These are phyloP conservation scores for Kernera saxatilis DNA, from an alignment of 345 rosid species.

Conservation along the genomic window DNA sequence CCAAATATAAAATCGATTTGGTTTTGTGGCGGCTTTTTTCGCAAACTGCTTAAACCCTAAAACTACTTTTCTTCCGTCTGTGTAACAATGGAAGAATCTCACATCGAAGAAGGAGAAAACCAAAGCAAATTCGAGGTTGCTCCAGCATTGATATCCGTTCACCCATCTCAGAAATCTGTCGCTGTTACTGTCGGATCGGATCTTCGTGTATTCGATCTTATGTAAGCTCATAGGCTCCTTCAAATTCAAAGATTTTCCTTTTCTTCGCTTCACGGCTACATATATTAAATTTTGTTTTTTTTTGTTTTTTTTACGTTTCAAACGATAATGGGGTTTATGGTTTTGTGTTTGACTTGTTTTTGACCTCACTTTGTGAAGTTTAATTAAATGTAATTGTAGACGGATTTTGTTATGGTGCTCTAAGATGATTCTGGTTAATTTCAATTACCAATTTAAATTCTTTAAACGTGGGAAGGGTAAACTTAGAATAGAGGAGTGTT, in stretches of 20 bases:
- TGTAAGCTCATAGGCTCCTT: slow-evolving; percentile 33
- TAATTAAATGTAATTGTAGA: neutral
- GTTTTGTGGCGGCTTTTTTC: neutral
- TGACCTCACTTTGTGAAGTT: neutral
- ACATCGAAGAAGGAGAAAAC: slow-evolving; percentile 48
- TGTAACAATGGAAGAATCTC: slow-evolving; percentile 43
- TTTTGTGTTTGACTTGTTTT: neutral
- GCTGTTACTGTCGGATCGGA: slow-evolving; percentile 75
- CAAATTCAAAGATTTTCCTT: neutral
- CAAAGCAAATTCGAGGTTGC: slow-evolving; percentile 59
- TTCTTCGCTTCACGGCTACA: neutral
- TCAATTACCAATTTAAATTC: neutral
- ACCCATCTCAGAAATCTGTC: slow-evolving; percentile 64
- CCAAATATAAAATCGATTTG: neutral
- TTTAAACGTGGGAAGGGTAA: no score
- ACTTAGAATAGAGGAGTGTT: neutral
- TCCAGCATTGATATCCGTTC: slow-evolving; percentile 69
- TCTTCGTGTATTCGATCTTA: slow-evolving; percentile 77
- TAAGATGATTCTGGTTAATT: neutral
- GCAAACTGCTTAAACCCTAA: slow-evolving; percentile 30
- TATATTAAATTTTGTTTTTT: neutral
- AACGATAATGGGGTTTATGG: neutral
- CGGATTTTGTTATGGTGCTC: neutral
- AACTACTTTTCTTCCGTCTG: neutral
- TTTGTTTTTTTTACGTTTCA: neutral